Evolutionary conservation across 1,284 basidiomycete species (phyloP), one percentile per base, ranked within the genome.

Genomic region (Cryptococcus depauperatus): DNA sequence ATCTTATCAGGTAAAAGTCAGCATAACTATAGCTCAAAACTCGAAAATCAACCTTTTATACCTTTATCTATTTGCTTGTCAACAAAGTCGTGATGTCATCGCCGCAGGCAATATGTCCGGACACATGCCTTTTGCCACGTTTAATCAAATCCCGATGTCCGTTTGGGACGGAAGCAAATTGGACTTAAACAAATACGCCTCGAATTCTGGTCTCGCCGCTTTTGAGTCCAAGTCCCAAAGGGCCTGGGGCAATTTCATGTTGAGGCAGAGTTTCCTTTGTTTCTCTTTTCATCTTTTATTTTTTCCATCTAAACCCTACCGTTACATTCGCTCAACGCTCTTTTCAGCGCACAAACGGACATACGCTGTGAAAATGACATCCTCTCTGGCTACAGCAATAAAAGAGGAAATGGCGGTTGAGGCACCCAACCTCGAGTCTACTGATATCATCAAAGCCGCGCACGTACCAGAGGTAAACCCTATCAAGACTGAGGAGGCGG

Each of bases 321-420:
- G 7, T n/a, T n/a, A 8, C 29, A 30, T n/a, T n/a, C 3, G 11
- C 3, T 18, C n/a, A 14, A 6, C 32, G 13, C 8, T 18, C 19
- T 9, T 13, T 18, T 14, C 6, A 14, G 11, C 32, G 7, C 19
- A 13, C 32, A 33, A n/a, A 6, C 32, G 6, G n/a, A 7, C 32
- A 7, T 6, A 9, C 32, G 3, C 32, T n/a, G 19, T 33, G n/a
- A n/a, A n/a, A n/a, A n/a, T n/a, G n/a, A n/a, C n/a, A 18, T 33
- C 32, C 32, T 14, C 13, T 14, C 32, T n/a, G 19, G 32, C 32
- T 33, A 18, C 13, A 6, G n/a, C 32, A 33, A 18, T 18, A 6
- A 14, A 33, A 22, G 51, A 59, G 30, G 48, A 49, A 0, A 61
- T 64, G 59, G 61, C 61, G 2, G 61, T 64, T 5, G 50, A 47